These are phyloP conservation scores for Cercospora citrullina DNA, from an alignment of 2,329 filamentous ascomycete species.

Conservation along the genomic window DNA sequence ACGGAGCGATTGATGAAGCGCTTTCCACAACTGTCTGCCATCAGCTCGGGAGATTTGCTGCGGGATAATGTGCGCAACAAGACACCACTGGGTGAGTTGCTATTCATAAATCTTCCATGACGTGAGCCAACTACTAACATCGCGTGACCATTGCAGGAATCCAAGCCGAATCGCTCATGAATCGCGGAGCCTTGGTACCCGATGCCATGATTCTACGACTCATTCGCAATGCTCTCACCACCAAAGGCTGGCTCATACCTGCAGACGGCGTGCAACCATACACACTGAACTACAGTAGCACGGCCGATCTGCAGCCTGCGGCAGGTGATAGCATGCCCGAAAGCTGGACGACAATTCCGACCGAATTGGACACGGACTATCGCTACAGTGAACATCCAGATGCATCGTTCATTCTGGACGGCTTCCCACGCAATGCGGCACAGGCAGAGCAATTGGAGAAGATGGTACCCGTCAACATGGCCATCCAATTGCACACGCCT, in stretches of 20 bases:
- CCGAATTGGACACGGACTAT: conserved; percentile 41
- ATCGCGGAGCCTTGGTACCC: conserved; percentile 82
- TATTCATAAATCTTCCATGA: neutral
- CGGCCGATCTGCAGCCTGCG: conserved; percentile 33
- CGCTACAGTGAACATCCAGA: conserved; percentile 65
- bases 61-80: conserved; percentile 87
- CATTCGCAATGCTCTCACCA: conserved; percentile 84
- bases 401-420: conserved; percentile 92
- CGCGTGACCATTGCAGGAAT: conserved; percentile 62
- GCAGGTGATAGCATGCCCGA: conserved; percentile 27
- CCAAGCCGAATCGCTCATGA: conserved; percentile 86
- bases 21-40: conserved; percentile 84
- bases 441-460: conserved; percentile 78
- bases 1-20: conserved; percentile 81
- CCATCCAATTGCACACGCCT: conserved; percentile 82
- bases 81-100: conserved; percentile 74
- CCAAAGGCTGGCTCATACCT: conserved; percentile 73
- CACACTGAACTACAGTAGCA: conserved; percentile 44
- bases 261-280: conserved; percentile 46
- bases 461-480: conserved; percentile 91
- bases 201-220: conserved; percentile 89
- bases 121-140: conserved; percentile 13
- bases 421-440: conserved; percentile 82
- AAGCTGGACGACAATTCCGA: conserved; percentile 44
- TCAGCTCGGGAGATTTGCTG: conserved; percentile 90